phyloP scores from a whole-genome alignment of 169 alveolate species.

The Eimeria falciformis region DNA sequence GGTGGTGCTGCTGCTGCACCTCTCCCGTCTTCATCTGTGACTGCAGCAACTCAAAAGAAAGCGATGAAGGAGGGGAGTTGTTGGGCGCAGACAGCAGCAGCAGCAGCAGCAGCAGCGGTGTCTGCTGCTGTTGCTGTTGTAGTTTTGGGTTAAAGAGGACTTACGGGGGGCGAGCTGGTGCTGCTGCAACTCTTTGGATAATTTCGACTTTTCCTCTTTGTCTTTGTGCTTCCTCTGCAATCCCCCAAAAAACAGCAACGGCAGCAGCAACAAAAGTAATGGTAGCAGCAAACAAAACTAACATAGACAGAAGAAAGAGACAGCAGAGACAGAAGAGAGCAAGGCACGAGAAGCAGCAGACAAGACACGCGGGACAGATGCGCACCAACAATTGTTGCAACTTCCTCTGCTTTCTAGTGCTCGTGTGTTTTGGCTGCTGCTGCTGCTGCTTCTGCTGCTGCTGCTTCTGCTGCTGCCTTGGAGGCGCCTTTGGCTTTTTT shows the following conservation, averaged over 20 bases:
- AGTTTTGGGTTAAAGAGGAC: background rate
- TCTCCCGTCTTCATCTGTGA: background rate
- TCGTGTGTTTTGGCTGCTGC: background rate
- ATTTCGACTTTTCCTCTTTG: background rate
- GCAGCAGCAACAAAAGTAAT: background rate
- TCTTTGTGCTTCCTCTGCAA: conserved; percentile 53
- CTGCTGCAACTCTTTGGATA: conserved; percentile 37
- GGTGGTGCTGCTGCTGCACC: conserved; percentile 17
- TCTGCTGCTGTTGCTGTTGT: conserved; percentile 2
- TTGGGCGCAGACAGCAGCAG: background rate
- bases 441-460: conserved; percentile 14
- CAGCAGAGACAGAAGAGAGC: too few species aligned
- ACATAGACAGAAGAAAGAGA: background rate
- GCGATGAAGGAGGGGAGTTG: background rate
- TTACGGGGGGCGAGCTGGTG: background rate
- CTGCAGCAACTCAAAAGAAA: conserved; percentile 42
- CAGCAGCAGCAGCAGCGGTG: background rate
- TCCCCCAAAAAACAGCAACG: background rate
- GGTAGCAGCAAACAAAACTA: background rate
- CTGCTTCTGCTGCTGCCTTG: background rate
- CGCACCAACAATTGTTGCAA: conserved; percentile 49
- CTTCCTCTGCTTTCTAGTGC: conserved; percentile 52
- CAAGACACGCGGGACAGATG: too few species aligned
- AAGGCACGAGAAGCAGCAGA: too few species aligned
- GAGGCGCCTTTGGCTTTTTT: background rate